Base-by-base conservation (phyloP, 306 rosid species). In the Abrus pulchellus region DNA sequence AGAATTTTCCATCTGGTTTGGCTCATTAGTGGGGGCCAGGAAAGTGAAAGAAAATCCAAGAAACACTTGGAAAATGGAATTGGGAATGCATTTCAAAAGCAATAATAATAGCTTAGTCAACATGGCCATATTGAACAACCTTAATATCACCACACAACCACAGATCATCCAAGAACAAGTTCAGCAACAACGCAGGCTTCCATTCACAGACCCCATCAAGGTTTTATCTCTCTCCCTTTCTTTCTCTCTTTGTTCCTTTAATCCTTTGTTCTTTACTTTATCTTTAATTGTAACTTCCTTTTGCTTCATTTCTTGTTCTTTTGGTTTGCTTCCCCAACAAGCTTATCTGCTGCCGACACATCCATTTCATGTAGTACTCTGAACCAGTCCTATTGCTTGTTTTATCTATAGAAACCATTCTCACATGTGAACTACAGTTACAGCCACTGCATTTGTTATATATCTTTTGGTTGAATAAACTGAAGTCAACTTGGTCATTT, bases 11-110 rank as follows among this genome's bases (percentile, higher is more conserved):
- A 36, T 34, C 68, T 9, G 57, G 32, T 5, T 80, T 61, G 38
- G 72, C 28, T 74, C 72, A 59, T 78, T 68, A 61, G 68, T 81
- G 77, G 74, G 73, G 83, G 53, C 75, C 83, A 86, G 83, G 88
- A 75, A 88, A 80, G 65, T 41, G 65, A 41, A 28, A 69, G 68
- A 73, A 61, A 69, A 63, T 40, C 13, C 54, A 76, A 71, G 76
- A 64, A 74, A 82, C 5, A 28, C 50, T 13, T 1, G 3, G 29
- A 63, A 38, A 0, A 9, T 68, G 55, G 68, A 66, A 71, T 7
- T 64, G 49, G 30, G 34, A 56, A 5, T 52, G 45, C 74, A 59
- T 47, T 77, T 40, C 11, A 45, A 34, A 57, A 32, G 47, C 33
- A 65, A 71, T 20, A 20, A 20, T 20, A 20, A 20, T 74, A 81